phyloP scores from a whole-genome alignment of 176 grass and related monocot genomes.

The Carex kokanica region DNA sequence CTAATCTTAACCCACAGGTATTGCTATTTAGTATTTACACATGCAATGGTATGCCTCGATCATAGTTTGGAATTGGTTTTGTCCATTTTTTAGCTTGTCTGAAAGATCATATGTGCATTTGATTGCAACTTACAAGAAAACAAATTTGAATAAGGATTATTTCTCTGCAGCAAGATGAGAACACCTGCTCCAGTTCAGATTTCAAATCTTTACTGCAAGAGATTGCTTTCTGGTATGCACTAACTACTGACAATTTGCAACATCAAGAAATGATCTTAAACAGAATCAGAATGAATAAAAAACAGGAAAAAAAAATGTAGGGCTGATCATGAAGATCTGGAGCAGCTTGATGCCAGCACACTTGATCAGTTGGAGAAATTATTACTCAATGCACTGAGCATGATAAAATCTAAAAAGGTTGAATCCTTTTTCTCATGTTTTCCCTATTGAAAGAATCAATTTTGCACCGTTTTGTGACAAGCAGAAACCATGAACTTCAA shows the following conservation, averaged over 20 bases:
- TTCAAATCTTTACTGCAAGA: neutral
- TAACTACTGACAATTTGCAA: neutral
- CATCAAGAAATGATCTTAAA: neutral
- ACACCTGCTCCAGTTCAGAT: neutral
- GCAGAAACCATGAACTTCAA: neutral
- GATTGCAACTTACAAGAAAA: neutral
- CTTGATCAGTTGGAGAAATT: conserved; percentile 52
- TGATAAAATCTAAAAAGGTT: conserved; percentile 45
- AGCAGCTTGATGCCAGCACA: conserved; percentile 35
- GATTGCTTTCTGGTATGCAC: neutral
- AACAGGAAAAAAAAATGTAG: neutral
- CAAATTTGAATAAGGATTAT: neutral
- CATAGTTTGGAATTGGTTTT: neutral
- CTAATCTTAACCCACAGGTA: neutral
- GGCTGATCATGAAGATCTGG: conserved; percentile 1
- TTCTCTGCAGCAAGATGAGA: conserved; percentile 7
- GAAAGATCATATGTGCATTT: neutral
- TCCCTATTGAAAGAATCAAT: neutral
- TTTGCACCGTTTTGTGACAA: neutral
- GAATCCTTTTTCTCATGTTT: neutral
- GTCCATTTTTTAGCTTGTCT: neutral
- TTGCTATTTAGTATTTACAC: neutral
- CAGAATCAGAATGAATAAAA: neutral
- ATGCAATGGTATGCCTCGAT: neutral
- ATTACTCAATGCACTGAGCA: conserved; percentile 41